Conservation (phyloP, 2,329 filamentous ascomycete species). For the Trichothecium roseum region DNA sequence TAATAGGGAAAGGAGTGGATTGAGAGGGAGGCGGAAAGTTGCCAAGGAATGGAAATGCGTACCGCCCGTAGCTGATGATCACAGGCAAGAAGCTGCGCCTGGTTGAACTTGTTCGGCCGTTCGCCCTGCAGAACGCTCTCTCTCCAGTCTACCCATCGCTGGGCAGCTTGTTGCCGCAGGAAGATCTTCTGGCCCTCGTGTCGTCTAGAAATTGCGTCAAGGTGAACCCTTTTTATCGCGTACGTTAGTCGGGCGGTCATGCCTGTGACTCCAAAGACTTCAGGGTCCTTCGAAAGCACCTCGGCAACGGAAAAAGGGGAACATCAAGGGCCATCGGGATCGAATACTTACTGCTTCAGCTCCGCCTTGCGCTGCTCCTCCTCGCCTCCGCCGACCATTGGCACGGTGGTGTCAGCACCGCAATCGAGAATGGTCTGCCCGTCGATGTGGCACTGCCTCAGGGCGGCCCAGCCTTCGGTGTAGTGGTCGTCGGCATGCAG, state of each 20-base stretch:
- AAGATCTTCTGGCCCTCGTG: constrained; percentile 58
- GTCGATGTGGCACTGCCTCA: constrained; percentile 52
- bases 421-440: constrained; percentile 56
- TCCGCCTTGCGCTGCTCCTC: constrained; percentile 53
- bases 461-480: constrained; percentile 51
- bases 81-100: constrained; percentile 38
- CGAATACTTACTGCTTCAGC: constrained; percentile 41
- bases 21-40: no score
- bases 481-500: constrained; percentile 47
- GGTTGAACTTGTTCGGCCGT: constrained; percentile 34
- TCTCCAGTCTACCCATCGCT: constrained; percentile 47
- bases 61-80: constrained; percentile 48
- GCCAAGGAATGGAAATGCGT: constrained; percentile 19
- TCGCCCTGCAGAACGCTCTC: constrained; percentile 41
- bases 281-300: constrained; percentile 2
- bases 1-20: background rate
- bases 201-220: constrained; percentile 50
- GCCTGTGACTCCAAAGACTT: background rate
- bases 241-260: background rate
- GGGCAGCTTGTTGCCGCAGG: constrained; percentile 47
- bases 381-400: constrained; percentile 38
- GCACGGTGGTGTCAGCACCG: constrained; percentile 51
- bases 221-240: constrained; percentile 33
- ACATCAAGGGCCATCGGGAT: background rate
- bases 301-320: background rate